phyloP scores from a whole-genome alignment of 2,329 filamentous ascomycete genomes.

The Fusarium sp. region DNA sequence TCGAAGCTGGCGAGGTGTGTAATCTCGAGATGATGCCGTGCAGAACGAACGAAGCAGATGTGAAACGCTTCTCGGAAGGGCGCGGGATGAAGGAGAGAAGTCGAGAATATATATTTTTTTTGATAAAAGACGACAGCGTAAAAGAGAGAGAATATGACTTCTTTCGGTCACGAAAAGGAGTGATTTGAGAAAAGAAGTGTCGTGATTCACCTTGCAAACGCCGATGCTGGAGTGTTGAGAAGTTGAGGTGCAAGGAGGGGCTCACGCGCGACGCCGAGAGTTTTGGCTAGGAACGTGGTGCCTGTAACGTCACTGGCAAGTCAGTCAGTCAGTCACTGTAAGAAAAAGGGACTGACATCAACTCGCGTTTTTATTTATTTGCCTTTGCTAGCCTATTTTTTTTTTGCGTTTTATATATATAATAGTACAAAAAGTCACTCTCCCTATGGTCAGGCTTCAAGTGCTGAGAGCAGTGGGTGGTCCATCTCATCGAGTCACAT shows the following conservation, averaged over 20 bases:
- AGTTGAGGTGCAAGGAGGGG: background rate
- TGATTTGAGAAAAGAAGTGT: background rate
- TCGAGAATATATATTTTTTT: background rate
- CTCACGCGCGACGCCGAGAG: background rate
- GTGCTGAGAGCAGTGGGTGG: background rate
- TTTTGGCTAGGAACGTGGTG: background rate
- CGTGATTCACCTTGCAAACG: slow-evolving; percentile 3
- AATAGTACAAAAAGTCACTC: background rate
- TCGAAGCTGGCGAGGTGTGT: background rate
- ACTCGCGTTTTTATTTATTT: background rate
- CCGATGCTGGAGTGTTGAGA: background rate
- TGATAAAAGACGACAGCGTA: background rate
- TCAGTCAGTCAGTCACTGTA: background rate
- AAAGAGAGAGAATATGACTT: background rate
- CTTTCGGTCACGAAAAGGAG: background rate
- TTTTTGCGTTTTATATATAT: background rate
- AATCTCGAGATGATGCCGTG: background rate
- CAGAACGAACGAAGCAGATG: background rate
- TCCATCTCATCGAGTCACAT: background rate
- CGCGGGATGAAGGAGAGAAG: background rate
- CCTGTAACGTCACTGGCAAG: background rate
- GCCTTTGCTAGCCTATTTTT: background rate
- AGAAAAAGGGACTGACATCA: background rate
- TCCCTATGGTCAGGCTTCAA: background rate
- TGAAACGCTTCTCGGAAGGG: background rate